phyloP scores from a whole-genome alignment of 305 asterid species.

The Fraxinus platypoda region DNA sequence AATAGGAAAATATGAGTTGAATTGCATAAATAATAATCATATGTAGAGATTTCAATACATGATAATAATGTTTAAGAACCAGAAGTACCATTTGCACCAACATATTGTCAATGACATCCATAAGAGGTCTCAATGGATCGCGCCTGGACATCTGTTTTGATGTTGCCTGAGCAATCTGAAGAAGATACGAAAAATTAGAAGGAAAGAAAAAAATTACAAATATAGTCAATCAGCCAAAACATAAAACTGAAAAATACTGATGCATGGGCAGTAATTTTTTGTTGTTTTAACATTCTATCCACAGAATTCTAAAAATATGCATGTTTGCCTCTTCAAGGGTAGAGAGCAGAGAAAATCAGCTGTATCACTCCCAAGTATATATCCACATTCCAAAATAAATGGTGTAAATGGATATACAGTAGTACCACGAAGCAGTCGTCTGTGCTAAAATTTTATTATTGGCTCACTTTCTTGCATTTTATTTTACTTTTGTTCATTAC shows the following conservation, averaged over 20 bases:
- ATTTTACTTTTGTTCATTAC: background rate
- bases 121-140: constrained; percentile 85
- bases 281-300: background rate
- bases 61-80: constrained; percentile 23
- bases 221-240: background rate
- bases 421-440: background rate
- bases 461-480: background rate
- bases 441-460: background rate
- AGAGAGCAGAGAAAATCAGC: background rate
- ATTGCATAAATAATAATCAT: constrained; percentile 11
- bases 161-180: constrained; percentile 96
- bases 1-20: constrained; percentile 27
- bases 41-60: constrained; percentile 11
- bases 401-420: background rate
- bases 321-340: background rate
- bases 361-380: background rate
- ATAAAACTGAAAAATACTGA: background rate
- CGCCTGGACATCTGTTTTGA: constrained; percentile 98
- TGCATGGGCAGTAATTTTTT: background rate
- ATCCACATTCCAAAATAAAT: background rate
- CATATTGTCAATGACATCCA: constrained; percentile 93
- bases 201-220: constrained; percentile 12
- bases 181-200: constrained; percentile 15
- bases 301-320: background rate
- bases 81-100: constrained; percentile 78